Evolutionary conservation across 2,329 filamentous ascomycete genomes (phyloP).

Genomic region (Dendryphion nanum): DNA sequence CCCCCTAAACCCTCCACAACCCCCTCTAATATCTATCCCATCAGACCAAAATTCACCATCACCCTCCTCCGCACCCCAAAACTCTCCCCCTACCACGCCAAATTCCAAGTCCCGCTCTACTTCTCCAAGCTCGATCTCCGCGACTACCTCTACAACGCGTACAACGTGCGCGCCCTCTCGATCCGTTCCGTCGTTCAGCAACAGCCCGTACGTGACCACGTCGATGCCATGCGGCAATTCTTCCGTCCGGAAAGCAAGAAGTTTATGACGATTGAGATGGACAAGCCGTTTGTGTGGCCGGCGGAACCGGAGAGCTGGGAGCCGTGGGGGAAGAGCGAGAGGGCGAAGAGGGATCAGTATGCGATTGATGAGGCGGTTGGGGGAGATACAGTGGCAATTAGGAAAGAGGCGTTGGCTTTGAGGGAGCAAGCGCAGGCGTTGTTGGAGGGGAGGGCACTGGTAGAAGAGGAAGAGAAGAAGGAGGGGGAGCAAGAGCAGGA

Average conservation of each 20-base stretch:
- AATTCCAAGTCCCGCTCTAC: constrained; percentile 84
- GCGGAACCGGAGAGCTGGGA: constrained; percentile 60
- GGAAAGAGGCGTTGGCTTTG: constrained; percentile 12
- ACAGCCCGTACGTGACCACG: constrained; percentile 59
- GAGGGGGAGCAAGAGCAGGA: background rate
- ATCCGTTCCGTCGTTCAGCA: constrained; percentile 81
- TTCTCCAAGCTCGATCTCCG: constrained; percentile 97
- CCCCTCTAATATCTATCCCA: constrained; percentile 8
- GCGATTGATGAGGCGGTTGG: constrained; percentile 6
- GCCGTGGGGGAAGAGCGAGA: constrained; percentile 39
- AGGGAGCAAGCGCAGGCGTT: constrained; percentile 26
- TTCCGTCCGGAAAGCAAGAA: constrained; percentile 74
- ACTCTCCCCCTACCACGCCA: constrained; percentile 76
- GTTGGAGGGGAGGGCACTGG: constrained; percentile 12
- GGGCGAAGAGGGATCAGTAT: constrained; percentile 38
- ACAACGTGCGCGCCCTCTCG: constrained; percentile 66
- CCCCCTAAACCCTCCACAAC: background rate
- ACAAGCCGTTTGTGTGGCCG: constrained; percentile 85
- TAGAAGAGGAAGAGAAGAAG: constrained; percentile 2
- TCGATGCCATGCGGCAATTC: constrained; percentile 53
- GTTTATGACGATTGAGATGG: constrained; percentile 92
- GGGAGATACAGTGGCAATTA: background rate
- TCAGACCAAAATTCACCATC: constrained; percentile 77
- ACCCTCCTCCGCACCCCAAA: constrained; percentile 72
- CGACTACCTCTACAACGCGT: constrained; percentile 88